These are phyloP conservation scores for Penicillium sp. DNA, from an alignment of 2,329 filamentous ascomycete genomes.

Conservation along the genomic window DNA sequence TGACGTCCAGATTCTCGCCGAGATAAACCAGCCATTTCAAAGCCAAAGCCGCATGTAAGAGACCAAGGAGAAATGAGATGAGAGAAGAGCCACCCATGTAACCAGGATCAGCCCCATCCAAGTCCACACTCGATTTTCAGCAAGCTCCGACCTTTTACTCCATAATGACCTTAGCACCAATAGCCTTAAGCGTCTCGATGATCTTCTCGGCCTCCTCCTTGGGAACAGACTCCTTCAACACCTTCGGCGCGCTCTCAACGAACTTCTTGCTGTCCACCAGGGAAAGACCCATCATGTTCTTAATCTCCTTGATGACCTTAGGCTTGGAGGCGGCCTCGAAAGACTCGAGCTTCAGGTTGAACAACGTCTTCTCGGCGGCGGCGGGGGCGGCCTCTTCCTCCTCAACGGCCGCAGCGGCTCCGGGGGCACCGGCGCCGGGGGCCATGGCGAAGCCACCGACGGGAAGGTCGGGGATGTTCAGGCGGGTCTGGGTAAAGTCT, in stretches of 20 bases:
- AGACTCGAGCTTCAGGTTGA: slow-evolving; percentile 89
- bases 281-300: slow-evolving; percentile 88
- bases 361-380: slow-evolving; percentile 90
- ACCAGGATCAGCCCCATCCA: slow-evolving; percentile 5
- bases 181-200: slow-evolving; percentile 84
- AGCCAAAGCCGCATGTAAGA: slow-evolving; percentile 9
- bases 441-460: slow-evolving; percentile 84
- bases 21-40: not conserved
- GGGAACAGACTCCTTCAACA: slow-evolving; percentile 97
- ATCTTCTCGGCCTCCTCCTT: slow-evolving; percentile 99
- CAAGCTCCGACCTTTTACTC: slow-evolving; percentile 59
- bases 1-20: slow-evolving; percentile 20
- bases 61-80: slow-evolving; percentile 17
- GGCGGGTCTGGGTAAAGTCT: slow-evolving; percentile 62
- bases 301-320: slow-evolving; percentile 99
- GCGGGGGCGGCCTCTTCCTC: slow-evolving; percentile 87
- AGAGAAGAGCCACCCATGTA: slow-evolving; percentile 5
- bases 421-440: slow-evolving; percentile 57
- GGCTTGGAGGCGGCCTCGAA: slow-evolving; percentile 89
- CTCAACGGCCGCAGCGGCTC: slow-evolving; percentile 66
- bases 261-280: slow-evolving; percentile 99
- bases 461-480: slow-evolving; percentile 98
- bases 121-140: slow-evolving; percentile 7
- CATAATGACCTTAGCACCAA: slow-evolving; percentile 87
- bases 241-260: slow-evolving; percentile 94